These are phyloP conservation scores for Xylariaceae sp. DNA, from an alignment of 2,329 filamentous ascomycete genomes.

Conservation along the genomic window DNA sequence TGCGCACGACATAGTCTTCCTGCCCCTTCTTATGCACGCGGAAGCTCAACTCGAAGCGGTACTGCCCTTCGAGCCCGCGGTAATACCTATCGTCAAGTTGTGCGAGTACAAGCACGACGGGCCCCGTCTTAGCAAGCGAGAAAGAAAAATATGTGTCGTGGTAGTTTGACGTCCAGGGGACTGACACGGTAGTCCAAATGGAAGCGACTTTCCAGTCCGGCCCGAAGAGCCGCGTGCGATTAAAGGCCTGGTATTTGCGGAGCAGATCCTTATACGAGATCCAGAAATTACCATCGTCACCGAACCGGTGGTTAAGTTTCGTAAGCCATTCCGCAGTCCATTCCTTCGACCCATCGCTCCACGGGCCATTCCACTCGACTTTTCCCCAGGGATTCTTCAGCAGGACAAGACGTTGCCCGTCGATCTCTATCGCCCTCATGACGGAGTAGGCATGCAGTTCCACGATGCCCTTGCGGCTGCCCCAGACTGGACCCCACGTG, in stretches of 20 bases:
- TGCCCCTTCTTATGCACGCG: constrained; percentile 47
- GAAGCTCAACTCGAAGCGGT: constrained; percentile 51
- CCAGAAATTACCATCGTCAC: constrained; percentile 68
- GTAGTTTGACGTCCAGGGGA: constrained; percentile 55
- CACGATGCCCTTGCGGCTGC: constrained; percentile 52
- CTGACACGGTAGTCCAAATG: constrained; percentile 47
- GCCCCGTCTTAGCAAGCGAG: constrained; percentile 44
- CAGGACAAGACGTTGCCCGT: constrained; percentile 60
- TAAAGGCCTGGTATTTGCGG: constrained; percentile 55
- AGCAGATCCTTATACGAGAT: constrained; percentile 57
- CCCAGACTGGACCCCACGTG: constrained; percentile 42
- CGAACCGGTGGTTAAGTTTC: constrained; percentile 68
- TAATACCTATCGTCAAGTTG: constrained; percentile 58
- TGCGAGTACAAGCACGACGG: constrained; percentile 52
- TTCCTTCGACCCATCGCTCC: constrained; percentile 78
- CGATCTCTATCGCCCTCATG: constrained; percentile 54
- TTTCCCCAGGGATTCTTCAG: constrained; percentile 77
- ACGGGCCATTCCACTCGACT: constrained; percentile 75
- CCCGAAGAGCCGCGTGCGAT: constrained; percentile 55
- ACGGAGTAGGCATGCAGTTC: constrained; percentile 60
- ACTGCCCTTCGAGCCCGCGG: constrained; percentile 53
- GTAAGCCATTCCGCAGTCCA: constrained; percentile 79
- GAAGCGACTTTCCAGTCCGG: constrained; percentile 50
- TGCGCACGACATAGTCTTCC: constrained; percentile 54
- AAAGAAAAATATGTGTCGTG: constrained; percentile 53